Base-by-base conservation (phyloP, 2,329 filamentous ascomycete species). In the Hymenoscyphus linearis region DNA sequence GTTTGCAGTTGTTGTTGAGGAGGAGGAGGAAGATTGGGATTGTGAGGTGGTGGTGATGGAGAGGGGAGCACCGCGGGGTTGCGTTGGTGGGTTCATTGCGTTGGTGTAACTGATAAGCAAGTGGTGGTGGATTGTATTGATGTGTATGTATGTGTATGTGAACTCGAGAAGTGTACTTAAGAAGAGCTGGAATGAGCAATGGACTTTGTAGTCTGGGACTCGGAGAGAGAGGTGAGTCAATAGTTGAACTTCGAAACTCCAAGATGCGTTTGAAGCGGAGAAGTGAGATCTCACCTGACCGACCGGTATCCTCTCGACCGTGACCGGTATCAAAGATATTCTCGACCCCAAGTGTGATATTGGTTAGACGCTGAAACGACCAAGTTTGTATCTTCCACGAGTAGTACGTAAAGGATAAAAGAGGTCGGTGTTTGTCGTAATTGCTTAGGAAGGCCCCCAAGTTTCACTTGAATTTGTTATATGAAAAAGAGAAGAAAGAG, bases 21-120 rank as follows among this genome's bases (percentile, higher is more conserved):
- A 44, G 36, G 27, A 27, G 44, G 35, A n/a, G 53, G 34, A 31
- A 9, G 35, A 26, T 35, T 40, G 18, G 34, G 22, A 13, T 26
- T 18, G 22, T 4, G 50, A 37, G 12, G 31, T 18, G 25, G 57
- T 55, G 3, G 57, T 59, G 57, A 59, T 59, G 26, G 57, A 54
- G 13, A 55, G 58, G 14, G 58, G 58, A 26, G 58, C 52, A 16
- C 47, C 57, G 35, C 57, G 26, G 31, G 27, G 34, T 25, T 40
- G 57, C 6, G 57, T 52, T 47, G 37, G 34, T 18, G 31, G 36
- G 7, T 27, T 4, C 34, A 14, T 9, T 25, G 16, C 14, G 44
- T 16, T 36, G 53, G 26, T 58, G 31, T 31, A 31, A 31, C 31
- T 4, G 6, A 31, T 31, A 31, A 31, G 31, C 10, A 31, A 31